Base-by-base conservation (phyloP, 768 basidiomycete genomes). In the Hortiboletus campestris region DNA sequence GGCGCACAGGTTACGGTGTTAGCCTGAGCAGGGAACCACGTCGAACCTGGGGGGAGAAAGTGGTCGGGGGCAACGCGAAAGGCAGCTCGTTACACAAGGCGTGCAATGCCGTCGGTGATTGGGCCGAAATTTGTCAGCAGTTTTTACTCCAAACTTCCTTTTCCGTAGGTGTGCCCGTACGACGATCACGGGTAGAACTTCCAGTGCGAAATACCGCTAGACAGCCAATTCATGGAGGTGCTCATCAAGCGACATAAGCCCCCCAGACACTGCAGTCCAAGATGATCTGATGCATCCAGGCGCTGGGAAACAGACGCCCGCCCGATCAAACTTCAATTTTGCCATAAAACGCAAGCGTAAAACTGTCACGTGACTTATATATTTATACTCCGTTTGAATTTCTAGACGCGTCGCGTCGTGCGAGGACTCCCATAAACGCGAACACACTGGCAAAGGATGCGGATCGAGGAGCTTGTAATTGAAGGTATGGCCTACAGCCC, bases 381-480 rank as follows among this genome's bases (percentile, higher is more conserved):
- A 40, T 69, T 67, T 14, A 42, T 22, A 46, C 69, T 72, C 69
- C 70, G 68, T 13, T 52, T 58, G 17, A 68, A 72, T 53, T 34
- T 16, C 3, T 7, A 8, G 55, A 40, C 70, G 69, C 71, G 68
- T 62, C 70, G 70, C 69, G 70, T 63, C 70, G 68, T 66, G 70
- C 61, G 36, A n/a, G 3, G 16, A 22, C 14, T 7, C 36, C 38
- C 51, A 17, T 31, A 39, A 38, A 40, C 22, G 35, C 49, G 29
- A 41, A 54, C 45, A n/a, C 41, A n/a, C n/a, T n/a, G n/a, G n/a
- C n/a, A 61, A 60, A 77, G 64, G 55, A 96, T 96, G 94, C 79
- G 94, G 61, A 94, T 97, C 61, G 92, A 96, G 69, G 96, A 98
- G 67, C 85, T 98, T 28, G 88, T 98, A 54, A 81, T 98, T 50